Evolutionary conservation across 2,329 filamentous ascomycete species (phyloP).

Genomic region (Pseudomassariella vexata): DNA sequence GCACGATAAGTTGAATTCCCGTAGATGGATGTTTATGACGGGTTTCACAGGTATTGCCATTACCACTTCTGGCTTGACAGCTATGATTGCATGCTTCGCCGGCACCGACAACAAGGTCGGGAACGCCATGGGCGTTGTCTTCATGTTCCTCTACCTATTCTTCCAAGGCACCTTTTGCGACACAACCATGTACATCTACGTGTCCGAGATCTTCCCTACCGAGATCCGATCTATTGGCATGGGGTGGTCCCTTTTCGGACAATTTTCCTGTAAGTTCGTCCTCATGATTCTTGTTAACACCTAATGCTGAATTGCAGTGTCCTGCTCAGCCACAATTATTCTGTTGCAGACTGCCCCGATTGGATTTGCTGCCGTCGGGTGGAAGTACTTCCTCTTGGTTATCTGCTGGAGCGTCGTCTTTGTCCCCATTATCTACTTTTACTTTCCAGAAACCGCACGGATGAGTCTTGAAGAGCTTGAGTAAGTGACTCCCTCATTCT

Average conservation of each 20-base stretch:
- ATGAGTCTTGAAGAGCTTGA: conserved; percentile 40
- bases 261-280: conserved; percentile 28
- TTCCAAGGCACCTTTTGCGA: conserved; percentile 39
- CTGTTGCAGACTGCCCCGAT: conserved; percentile 39
- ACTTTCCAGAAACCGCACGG: conserved; percentile 34
- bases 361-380: conserved; percentile 36
- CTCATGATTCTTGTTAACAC: neutral
- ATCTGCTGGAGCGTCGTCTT: conserved; percentile 36
- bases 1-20: conserved; percentile 38
- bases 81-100: conserved; percentile 28
- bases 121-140: conserved; percentile 32
- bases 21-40: conserved; percentile 36
- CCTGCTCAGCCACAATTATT: conserved; percentile 39
- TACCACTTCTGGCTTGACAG: conserved; percentile 26
- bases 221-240: conserved; percentile 46
- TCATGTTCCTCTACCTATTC: conserved; percentile 41
- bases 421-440: conserved; percentile 34
- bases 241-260: conserved; percentile 44
- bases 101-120: conserved; percentile 31
- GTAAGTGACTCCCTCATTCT: no score
- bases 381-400: conserved; percentile 45
- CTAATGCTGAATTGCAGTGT: no score
- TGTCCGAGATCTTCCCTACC: conserved; percentile 34
- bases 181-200: conserved; percentile 33
- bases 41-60: conserved; percentile 34